phyloP scores from a whole-genome alignment of 2,329 filamentous ascomycete genomes.

The Pseudogymnoascus sp. region DNA sequence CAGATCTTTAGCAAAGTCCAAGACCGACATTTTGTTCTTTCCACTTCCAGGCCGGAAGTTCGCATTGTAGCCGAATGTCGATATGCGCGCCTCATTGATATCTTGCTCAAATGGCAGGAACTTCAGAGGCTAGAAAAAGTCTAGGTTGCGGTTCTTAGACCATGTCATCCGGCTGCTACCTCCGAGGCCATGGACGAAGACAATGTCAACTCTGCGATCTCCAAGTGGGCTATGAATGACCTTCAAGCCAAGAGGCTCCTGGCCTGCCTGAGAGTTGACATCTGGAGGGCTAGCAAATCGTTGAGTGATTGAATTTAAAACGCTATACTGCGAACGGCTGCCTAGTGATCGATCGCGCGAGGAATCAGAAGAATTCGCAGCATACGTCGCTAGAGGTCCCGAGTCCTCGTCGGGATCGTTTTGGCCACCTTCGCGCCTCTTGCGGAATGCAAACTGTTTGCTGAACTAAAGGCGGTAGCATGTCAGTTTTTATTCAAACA shows the following conservation, averaged over 20 bases:
- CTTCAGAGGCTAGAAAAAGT: slow-evolving; percentile 31
- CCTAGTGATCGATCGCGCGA: neutral
- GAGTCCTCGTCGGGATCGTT: neutral
- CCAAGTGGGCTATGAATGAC: slow-evolving; percentile 14
- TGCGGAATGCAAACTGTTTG: neutral
- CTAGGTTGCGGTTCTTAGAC: slow-evolving; percentile 23
- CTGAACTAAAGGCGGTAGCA: neutral
- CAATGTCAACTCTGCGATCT: slow-evolving; percentile 19
- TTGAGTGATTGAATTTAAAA: neutral
- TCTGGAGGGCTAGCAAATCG: neutral
- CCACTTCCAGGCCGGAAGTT: neutral
- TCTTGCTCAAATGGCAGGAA: slow-evolving; percentile 29
- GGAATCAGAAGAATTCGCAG: neutral
- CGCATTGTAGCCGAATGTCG: slow-evolving; percentile 30
- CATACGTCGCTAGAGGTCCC: neutral
- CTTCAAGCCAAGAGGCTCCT: slow-evolving; percentile 19
- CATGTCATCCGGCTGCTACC: slow-evolving; percentile 33
- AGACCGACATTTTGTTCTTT: slow-evolving; percentile 11
- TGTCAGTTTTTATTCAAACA: no score
- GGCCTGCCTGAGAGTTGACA: neutral
- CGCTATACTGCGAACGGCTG: neutral
- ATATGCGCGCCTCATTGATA: slow-evolving; percentile 28
- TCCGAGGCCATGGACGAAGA: slow-evolving; percentile 37
- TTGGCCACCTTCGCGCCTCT: neutral
- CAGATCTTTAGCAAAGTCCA: slow-evolving; percentile 27